Evolutionary conservation across 441 rosid species (phyloP), one percentile per base, ranked within the genome.

Genomic region (Populus hybrid): DNA sequence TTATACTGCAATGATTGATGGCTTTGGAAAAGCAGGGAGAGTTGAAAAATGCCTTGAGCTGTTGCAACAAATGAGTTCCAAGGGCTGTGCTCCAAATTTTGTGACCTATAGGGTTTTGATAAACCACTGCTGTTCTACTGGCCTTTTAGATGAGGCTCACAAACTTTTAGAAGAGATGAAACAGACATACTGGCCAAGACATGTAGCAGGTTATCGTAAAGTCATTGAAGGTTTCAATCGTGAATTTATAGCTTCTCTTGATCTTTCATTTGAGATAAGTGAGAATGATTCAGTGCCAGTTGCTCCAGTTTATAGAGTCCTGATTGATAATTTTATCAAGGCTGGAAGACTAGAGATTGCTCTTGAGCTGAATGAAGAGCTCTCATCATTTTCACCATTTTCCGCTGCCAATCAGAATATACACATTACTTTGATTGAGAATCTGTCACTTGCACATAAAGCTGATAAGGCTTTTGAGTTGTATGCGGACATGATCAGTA

Each of bases 1-100:
- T 20, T 95, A 91, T 82, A 95, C 97, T n/a, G 98, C 98, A 71
- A 87, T 95, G 93, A 95, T 95, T n/a, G 95, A 95, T 86, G 98
- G 98, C 18, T 89, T 91, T 81, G 99, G 99, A 78, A 88, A 84
- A 87, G 80, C 76, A 9, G 92, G 97, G 74, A 90, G 84, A 77
- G 79, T 94, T 59, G 88, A 87, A 23, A 88, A 86, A 86, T 86
- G 94, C 87, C 92, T 91, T 64, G 90, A 89, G 79, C 89, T 92
- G 77, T 84, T 91, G 68, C 87, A 86, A 76, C 88, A 83, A 82
- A 95, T 95, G 99, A 75, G 86, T 79, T 84, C 87, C 64, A 92
- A 87, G 84, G 95, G 97, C 16, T 87, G 93, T 90, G 93, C 98
- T 67, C 98, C 99, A 56, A 94, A 94, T 83, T 92, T 88, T 79